A percentile compares a stretch with the other conserved stretches of the same genome.
Conservation (phyloP, 768 basidiomycete genomes). For the Leucosporidium scottii region DNA sequence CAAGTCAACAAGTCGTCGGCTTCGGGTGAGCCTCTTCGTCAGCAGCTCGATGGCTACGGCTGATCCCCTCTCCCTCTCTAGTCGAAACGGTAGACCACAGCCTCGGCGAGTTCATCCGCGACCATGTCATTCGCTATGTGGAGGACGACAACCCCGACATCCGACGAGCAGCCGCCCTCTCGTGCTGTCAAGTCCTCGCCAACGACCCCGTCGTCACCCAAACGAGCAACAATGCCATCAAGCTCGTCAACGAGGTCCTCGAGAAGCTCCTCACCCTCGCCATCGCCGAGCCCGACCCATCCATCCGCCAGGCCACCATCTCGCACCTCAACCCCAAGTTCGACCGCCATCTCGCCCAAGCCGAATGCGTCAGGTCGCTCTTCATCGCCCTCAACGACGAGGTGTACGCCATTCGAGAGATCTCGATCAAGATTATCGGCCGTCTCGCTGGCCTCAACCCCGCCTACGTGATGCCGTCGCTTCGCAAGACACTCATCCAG, state of each 20-base stretch:
- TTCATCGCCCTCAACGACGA: slow-evolving; percentile 98
- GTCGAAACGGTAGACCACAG: slow-evolving; percentile 61
- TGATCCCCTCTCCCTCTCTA: not conserved
- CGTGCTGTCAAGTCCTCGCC: slow-evolving; percentile 85
- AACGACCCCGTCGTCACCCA: slow-evolving; percentile 94
- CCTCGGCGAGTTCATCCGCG: slow-evolving; percentile 90
- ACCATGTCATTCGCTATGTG: slow-evolving; percentile 81
- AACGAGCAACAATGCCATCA: slow-evolving; percentile 89
- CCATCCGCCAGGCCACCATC: slow-evolving; percentile 78
- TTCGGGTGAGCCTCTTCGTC: not conserved
- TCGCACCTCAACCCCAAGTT: slow-evolving; percentile 83
- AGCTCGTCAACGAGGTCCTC: slow-evolving; percentile 95
- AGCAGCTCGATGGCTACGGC: not conserved
- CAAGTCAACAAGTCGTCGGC: slow-evolving; percentile 10
- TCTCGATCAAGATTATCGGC: slow-evolving; percentile 85
- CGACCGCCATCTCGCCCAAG: slow-evolving; percentile 93
- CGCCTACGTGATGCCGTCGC: slow-evolving; percentile 95
- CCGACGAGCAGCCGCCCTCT: slow-evolving; percentile 77
- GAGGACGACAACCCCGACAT: slow-evolving; percentile 87
- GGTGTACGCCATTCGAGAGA: slow-evolving; percentile 82
- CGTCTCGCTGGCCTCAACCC: slow-evolving; percentile 91
- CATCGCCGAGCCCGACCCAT: slow-evolving; percentile 70
- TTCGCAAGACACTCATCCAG: slow-evolving; percentile 91
- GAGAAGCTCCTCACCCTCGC: slow-evolving; percentile 89
- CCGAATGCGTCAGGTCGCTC: slow-evolving; percentile 92